Evolutionary conservation across 257 asterid genomes (phyloP), one percentile per base, ranked within the genome.

Genomic region (Knoxia roxburghii): DNA sequence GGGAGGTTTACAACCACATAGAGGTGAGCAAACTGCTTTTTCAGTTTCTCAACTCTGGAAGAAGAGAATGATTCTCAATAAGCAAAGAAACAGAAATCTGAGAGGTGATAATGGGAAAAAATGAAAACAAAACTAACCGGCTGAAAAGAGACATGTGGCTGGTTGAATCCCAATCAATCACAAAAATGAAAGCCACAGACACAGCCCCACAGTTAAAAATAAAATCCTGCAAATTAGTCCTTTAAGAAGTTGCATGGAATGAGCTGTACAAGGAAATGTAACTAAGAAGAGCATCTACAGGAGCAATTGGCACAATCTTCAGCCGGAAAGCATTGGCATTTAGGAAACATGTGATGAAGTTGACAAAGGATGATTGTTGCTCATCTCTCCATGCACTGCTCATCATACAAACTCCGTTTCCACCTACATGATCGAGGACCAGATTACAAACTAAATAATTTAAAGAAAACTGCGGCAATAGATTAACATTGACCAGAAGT

Each of bases 141-240:
- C 77, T 77, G 79, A 85, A 94, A 73, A 83, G 48, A 35, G 88
- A 65, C 45, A 70, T 52, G 26, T 68, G 55, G 48, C 67, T 51
- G 78, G 63, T 75, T 29, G 68, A 76, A 75, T 79, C 83, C 99
- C 96, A 94, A 66, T 69, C 81, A 45, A 91, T 85, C 39, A 68
- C 78, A 77, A 88, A 94, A 65, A 94, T 51, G 80, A 94, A 90
- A 63, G 99, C 99, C 41, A 90, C 77, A 0, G 99, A 94, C 39
- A 85, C 67, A 50, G 96, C 99, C 30, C 97, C 95, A 68, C 95
- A 88, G 78, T 85, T 94, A 48, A 90, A 90, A 76, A 94, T 94
- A 79, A 94, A 88, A 77, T 94, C 99, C 99, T 90, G 95, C 81
- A 77, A 70, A 66, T 46, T 73, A 60, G 70, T 66, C 64, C 57